These are phyloP conservation scores for Helenozyma rhizophorensis DNA, from an alignment of 805 yeast species.

Conservation along the genomic window DNA sequence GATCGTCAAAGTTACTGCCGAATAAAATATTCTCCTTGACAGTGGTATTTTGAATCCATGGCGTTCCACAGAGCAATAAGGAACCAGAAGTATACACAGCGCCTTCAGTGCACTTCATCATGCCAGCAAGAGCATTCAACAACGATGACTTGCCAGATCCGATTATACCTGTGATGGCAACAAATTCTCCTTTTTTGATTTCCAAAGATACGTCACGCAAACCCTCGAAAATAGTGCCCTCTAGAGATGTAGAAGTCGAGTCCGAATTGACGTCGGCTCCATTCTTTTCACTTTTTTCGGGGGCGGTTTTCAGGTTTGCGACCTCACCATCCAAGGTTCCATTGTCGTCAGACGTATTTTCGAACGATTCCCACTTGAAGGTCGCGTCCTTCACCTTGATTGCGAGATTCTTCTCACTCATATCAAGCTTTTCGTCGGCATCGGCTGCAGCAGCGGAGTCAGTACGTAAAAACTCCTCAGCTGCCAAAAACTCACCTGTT, in stretches of 20 bases:
- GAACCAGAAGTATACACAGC: conserved; percentile 49
- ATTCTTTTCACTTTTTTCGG: not conserved
- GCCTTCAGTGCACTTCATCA: conserved; percentile 58
- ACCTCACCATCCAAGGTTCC: not conserved
- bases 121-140: conserved; percentile 66
- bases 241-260: conserved; percentile 6
- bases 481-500: conserved; percentile 48
- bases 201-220: conserved; percentile 47
- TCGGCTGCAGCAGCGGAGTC: conserved; percentile 22
- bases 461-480: conserved; percentile 39
- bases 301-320: not conserved
- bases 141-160: conserved; percentile 82
- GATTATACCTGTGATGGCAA: conserved; percentile 74
- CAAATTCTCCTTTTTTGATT: conserved; percentile 61
- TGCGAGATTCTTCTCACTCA: conserved; percentile 35
- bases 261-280: not conserved
- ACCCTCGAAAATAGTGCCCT: conserved; percentile 37
- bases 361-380: conserved; percentile 60
- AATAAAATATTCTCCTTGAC: conserved; percentile 70
- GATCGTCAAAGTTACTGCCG: conserved; percentile 52
- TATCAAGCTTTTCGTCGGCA: conserved; percentile 15
- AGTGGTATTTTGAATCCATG: conserved; percentile 84
- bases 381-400: conserved; percentile 48
- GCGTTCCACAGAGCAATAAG: conserved; percentile 54
- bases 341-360: not conserved